Evolutionary conservation across 2,329 filamentous ascomycete species (phyloP).

Genomic region (Talaromyces albobiverticillius): DNA sequence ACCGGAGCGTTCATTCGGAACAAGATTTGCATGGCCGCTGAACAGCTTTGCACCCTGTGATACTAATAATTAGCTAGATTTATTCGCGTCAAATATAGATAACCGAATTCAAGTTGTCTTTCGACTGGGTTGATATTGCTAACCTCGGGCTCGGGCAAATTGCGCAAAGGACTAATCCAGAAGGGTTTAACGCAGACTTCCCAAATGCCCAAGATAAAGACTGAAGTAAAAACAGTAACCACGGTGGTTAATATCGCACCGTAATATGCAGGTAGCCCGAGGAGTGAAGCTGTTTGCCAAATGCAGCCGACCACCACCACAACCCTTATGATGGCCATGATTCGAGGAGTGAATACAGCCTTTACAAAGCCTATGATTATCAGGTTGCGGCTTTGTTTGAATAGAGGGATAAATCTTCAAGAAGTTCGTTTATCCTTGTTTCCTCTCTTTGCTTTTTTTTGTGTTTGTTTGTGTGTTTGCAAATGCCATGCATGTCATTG

Average conservation of each 20-base stretch:
- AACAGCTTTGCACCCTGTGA: conserved; percentile 3
- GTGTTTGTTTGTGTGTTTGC: no score
- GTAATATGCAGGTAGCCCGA: background rate
- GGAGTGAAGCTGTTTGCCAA: background rate
- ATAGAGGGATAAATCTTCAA: no score
- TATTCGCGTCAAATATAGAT: no score
- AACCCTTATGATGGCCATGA: background rate
- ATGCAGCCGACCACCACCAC: background rate
- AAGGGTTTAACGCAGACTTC: conserved; percentile 5
- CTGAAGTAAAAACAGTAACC: background rate
- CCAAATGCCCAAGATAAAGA: background rate
- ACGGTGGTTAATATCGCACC: background rate
- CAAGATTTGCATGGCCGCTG: conserved; percentile 5
- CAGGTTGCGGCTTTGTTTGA: no score
- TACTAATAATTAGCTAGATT: background rate
- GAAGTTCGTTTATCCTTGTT: no score
- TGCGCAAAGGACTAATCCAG: conserved; percentile 3
- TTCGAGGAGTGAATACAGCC: no score
- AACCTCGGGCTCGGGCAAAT: conserved; percentile 5
- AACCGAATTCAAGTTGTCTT: background rate
- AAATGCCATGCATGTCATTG: no score
- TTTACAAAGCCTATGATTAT: no score
- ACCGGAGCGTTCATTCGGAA: conserved; percentile 8
- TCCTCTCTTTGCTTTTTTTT: no score
- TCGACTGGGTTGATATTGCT: background rate